Base-by-base conservation (phyloP, 192 early-diverging fungal species). In the Coemansia sp. region DNA sequence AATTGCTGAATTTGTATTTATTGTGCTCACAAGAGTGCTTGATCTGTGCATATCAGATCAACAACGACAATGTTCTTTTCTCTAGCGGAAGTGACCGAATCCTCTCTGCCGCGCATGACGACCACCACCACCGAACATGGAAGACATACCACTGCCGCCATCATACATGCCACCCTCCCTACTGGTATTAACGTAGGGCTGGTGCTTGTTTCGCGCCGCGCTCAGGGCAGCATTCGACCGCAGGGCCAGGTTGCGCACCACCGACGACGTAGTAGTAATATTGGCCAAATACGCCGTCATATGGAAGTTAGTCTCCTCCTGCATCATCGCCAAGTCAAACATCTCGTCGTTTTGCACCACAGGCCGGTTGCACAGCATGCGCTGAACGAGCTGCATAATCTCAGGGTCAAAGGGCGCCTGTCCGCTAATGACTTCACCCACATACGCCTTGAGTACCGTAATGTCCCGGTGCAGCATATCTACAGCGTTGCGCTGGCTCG, bases 231-330 rank as follows among this genome's bases (percentile, higher is more conserved):
- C 40, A 54, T 79, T 84, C 38, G 82, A 70, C 12, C 75, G 57
- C 46, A 72, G 70, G 41, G 82, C 73, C 66, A 84, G 52, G 27
- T 57, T 67, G 51, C 82, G 77, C 61, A 84, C 82, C 6, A 52
- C 40, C 8, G 68, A 59, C 5, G 63, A 77, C 0, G 72, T 77
- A 42, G 38, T 64, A 9, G 82, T 84, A 24, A 79, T 63, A 24
- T 36, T 60, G 11, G 71, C 60, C 65, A 84, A 42, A 24, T 84
- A 79, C 57, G 70, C 20, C 6, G 66, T 57, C 68, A 84, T 46
- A 42, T 79, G 74, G 74, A 44, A 84, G 69, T 84, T 79, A 18
- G 82, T 84, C 54, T 79, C 77, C 69, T 84, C 82, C 52, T 84
- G 82, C 47, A 65, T 55, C 74, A 71, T 72, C 1, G 82, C 82